Conservation (phyloP, 805 yeast genomes). For the Maudiozyma saulgeensis region DNA sequence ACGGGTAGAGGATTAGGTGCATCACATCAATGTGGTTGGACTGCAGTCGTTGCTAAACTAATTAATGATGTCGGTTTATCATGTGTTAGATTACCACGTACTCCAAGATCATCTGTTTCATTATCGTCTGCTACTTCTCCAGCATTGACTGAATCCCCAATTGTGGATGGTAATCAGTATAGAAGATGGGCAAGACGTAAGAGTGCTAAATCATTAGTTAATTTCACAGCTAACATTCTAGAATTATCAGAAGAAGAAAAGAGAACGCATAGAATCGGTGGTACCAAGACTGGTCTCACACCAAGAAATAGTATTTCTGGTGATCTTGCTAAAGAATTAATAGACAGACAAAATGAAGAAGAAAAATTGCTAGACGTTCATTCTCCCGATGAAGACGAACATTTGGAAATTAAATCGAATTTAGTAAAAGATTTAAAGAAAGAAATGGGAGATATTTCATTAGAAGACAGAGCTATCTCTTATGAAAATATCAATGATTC, state of each 20-base stretch:
- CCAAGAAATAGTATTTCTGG: slow-evolving; percentile 18
- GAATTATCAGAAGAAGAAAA: slow-evolving; percentile 59
- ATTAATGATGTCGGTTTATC: slow-evolving; percentile 82
- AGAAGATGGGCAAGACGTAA: slow-evolving; percentile 53
- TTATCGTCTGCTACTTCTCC: slow-evolving; percentile 6
- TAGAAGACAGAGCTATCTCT: neutral
- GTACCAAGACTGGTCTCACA: slow-evolving; percentile 14
- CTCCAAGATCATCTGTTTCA: slow-evolving; percentile 22
- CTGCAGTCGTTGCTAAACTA: slow-evolving; percentile 85
- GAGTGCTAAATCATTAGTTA: slow-evolving; percentile 64
- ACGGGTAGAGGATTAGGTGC: slow-evolving; percentile 92
- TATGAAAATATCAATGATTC: neutral
- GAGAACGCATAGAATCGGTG: slow-evolving; percentile 20
- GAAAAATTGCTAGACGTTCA: neutral
- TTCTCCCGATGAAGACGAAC: neutral
- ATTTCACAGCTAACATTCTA: slow-evolving; percentile 55
- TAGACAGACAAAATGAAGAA: neutral
- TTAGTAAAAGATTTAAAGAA: neutral
- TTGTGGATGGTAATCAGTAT: slow-evolving; percentile 26
- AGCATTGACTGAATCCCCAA: slow-evolving; percentile 5
- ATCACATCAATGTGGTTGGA: slow-evolving; percentile 95
- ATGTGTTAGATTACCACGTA: slow-evolving; percentile 27
- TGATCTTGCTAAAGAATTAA: slow-evolving; percentile 7
- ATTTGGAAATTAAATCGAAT: neutral
- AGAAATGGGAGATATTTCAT: neutral